phyloP scores from a whole-genome alignment of 1,284 basidiomycete species.

The Inonotus obliquus region DNA sequence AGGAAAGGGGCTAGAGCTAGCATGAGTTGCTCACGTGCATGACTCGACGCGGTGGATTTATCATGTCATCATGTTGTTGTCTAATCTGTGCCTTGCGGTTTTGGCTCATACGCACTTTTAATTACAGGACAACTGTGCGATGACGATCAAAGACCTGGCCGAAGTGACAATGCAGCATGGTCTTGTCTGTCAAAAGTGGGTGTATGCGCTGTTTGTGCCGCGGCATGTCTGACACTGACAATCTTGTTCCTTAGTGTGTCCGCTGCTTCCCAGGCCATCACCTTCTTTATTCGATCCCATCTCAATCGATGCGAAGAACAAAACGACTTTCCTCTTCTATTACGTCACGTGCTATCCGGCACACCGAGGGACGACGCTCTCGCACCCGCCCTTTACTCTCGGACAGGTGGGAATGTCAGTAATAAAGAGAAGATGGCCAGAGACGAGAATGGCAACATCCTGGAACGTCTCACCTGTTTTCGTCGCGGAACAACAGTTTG shows the following conservation, averaged over 20 bases:
- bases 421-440: slow-evolving; percentile 11
- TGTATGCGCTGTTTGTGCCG: slow-evolving; percentile 4
- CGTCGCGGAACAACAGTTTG: slow-evolving; percentile 72
- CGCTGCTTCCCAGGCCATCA: slow-evolving; percentile 73
- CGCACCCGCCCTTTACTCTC: slow-evolving; percentile 63
- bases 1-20: slow-evolving; percentile 2
- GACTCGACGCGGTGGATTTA: slow-evolving; percentile 1
- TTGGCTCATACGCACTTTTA: slow-evolving; percentile 4
- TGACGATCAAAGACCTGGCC: slow-evolving; percentile 79
- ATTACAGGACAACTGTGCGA: slow-evolving; percentile 65
- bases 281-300: slow-evolving; percentile 70
- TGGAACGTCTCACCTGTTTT: slow-evolving; percentile 61
- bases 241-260: slow-evolving; percentile 44
- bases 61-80: not conserved
- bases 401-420: slow-evolving; percentile 45
- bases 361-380: slow-evolving; percentile 66
- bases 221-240: slow-evolving; percentile 2
- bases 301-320: slow-evolving; percentile 62
- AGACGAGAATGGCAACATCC: slow-evolving; percentile 17
- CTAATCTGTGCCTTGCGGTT: slow-evolving; percentile 14
- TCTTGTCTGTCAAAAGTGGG: slow-evolving; percentile 65
- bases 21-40: slow-evolving; percentile 14
- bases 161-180: slow-evolving; percentile 61
- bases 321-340: slow-evolving; percentile 65
- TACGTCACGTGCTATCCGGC: slow-evolving; percentile 67